Percentiles rank a stretch among this genome's conserved stretches.
Conservation (phyloP, 2,329 filamentous ascomycete genomes). For the Trichothecium sympodiale region DNA sequence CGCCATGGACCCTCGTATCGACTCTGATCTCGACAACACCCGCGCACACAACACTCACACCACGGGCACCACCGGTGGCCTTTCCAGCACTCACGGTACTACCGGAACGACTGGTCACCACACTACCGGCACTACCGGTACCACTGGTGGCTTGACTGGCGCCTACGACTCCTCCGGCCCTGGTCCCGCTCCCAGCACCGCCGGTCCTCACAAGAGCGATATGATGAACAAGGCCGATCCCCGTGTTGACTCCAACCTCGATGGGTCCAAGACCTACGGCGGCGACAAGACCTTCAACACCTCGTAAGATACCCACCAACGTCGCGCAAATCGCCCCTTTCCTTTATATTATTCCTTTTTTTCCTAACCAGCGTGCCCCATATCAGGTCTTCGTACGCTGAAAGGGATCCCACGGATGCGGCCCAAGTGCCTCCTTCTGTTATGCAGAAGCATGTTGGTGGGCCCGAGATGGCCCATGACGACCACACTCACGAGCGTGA, state of each 20-base stretch:
- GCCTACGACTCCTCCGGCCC: slow-evolving; percentile 9
- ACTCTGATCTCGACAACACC: slow-evolving; percentile 34
- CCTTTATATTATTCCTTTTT: slow-evolving; percentile 8
- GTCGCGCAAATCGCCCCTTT: neutral
- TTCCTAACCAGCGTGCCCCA: neutral
- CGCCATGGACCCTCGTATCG: slow-evolving; percentile 38
- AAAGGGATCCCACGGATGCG: slow-evolving; percentile 41
- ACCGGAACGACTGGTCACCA: slow-evolving; percentile 7
- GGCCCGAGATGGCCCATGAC: slow-evolving; percentile 31
- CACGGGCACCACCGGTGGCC: slow-evolving; percentile 12
- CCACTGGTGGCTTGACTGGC: slow-evolving; percentile 11
- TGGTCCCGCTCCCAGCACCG: slow-evolving; percentile 21
- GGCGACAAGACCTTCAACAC: slow-evolving; percentile 34
- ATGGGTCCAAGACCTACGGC: slow-evolving; percentile 42
- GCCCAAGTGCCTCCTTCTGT: slow-evolving; percentile 47
- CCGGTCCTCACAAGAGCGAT: slow-evolving; percentile 8
- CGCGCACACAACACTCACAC: slow-evolving; percentile 17
- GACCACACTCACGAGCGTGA: slow-evolving; percentile 30
- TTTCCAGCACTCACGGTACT: slow-evolving; percentile 16
- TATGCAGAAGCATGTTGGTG: slow-evolving; percentile 33
- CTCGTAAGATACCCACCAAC: slow-evolving; percentile 7
- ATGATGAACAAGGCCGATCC: slow-evolving; percentile 8
- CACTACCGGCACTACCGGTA: slow-evolving; percentile 5
- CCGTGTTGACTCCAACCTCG: slow-evolving; percentile 26
- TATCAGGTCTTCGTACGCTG: slow-evolving; percentile 5